Evolutionary conservation across 2,329 filamentous ascomycete genomes (phyloP).

Genomic region (Ceratocystis smalleyi): DNA sequence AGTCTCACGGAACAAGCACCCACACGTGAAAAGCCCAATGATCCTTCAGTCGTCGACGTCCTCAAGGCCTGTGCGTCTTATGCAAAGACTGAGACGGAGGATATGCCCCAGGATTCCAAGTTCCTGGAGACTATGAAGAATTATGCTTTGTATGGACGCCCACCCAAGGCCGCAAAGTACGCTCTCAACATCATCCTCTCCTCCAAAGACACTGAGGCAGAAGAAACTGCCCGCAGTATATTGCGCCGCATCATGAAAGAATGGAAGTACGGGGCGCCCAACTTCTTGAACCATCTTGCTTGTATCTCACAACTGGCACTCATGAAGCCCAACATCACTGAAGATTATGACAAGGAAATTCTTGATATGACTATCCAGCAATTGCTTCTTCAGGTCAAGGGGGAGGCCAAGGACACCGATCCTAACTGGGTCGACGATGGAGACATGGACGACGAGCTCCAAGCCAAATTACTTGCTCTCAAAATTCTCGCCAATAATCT

Average conservation of each 20-base stretch:
- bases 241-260: conserved; percentile 59
- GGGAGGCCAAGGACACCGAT: conserved; percentile 36
- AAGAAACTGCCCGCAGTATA: conserved; percentile 73
- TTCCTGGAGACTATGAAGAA: conserved; percentile 67
- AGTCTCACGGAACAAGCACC: conserved; percentile 71
- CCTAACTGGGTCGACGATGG: conserved; percentile 53
- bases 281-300: conserved; percentile 62
- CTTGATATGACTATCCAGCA: conserved; percentile 61
- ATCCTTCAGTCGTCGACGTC: conserved; percentile 66
- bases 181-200: conserved; percentile 81
- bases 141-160: conserved; percentile 70
- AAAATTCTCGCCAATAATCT: conserved; percentile 77
- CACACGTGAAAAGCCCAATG: conserved; percentile 49
- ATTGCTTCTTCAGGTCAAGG: conserved; percentile 55
- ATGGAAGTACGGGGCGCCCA: conserved; percentile 54
- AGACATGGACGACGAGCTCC: conserved; percentile 61
- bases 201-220: conserved; percentile 52
- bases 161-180: conserved; percentile 77
- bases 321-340: conserved; percentile 54
- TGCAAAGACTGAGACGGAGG: conserved; percentile 67
- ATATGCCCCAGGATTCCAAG: conserved; percentile 66
- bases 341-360: conserved; percentile 61
- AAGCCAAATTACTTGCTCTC: conserved; percentile 69
- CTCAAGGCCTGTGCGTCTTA: conserved; percentile 90
- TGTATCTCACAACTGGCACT: conserved; percentile 62